Conservation (phyloP, 345 rosid genomes). For the Arabidopsis thaliana region TAIR10.1 NC_003071.7:16291001-16291500, state of each 20-base stretch:
- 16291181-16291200: no score
- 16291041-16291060: no score
- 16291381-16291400: background rate
- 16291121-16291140: no score
- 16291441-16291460: constrained; percentile 36
- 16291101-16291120: no score
- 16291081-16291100: no score
- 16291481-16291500: constrained; percentile 13
- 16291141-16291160: no score
- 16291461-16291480: constrained; percentile 36
- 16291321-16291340: background rate
- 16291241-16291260: background rate
- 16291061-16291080: no score
- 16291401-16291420: constrained; percentile 25
- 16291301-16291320: constrained; percentile 13
- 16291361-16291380: background rate
- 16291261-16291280: constrained; percentile 1
- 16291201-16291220: background rate
- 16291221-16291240: background rate
- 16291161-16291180: no score
- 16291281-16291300: constrained; percentile 12
- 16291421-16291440: constrained; percentile 25
- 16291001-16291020: no score
- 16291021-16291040: no score
- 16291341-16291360: background rate